Evolutionary conservation across 2,329 filamentous ascomycete genomes (phyloP), one percentile per base, ranked within the genome.

Genomic region (Cadophora sp.): DNA sequence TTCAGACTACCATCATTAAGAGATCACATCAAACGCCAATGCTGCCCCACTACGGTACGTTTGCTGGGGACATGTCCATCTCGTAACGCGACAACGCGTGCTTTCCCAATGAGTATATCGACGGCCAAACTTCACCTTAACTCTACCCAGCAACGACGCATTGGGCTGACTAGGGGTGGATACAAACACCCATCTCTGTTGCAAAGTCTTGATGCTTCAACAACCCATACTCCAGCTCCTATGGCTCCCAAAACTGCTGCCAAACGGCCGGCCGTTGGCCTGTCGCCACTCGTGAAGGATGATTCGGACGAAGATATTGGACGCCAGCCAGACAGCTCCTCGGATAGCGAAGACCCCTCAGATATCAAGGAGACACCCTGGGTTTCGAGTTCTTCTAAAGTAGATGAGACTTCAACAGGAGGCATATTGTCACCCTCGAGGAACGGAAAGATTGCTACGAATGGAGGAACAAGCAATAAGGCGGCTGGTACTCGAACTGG

Each of bases 221-320:
- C 50, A 59, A 39, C n/a, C 18, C 39, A 24, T 16, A n/a, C 22
- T 53, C 30, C 30, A 45, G 48, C 33, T 53, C 61, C 48, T 2
- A 69, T 69, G 65, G 62, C 62, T n/a, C 33, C 47, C 24, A 64
- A 60, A 51, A 33, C 22, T 43, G 39, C 56, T 61, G 24, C 39
- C 22, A 66, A 64, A 56, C 27, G 36, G 22, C 30, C 56, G 39
- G 43, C 22, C 16, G 50, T 33, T 41, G n/a, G 61, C 36, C 45
- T 43, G 48, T 60, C 36, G 14, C 30, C 50, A 14, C 27, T 47
- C 0, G 22, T 27, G 48, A 45, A 50, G 41, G 50, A 67, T 36
- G 56, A 66, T 11, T 11, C n/a, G 9, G 67, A 68, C 20, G 66
- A 71, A 33, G 59, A 71, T 48, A 64, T 69, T 14, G 22, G 30